Percentiles rank a stretch among this genome's conserved stretches.
Conservation (phyloP, 306 rosid genomes). For the Rosa rugosa region DNA sequence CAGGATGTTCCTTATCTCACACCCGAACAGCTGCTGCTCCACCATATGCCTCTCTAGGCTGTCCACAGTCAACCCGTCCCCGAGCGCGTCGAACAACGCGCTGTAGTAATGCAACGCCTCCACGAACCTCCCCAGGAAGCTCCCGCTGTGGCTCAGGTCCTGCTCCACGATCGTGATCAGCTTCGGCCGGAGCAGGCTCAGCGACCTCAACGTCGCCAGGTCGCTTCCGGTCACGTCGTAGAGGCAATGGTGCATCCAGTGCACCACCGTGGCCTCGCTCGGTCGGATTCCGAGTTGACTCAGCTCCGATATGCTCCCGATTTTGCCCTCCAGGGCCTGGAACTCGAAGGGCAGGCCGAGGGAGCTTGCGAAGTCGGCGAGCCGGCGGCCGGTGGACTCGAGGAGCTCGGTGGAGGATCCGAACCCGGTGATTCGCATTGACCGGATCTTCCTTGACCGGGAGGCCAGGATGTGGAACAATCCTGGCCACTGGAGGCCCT, state of each 20-base stretch:
- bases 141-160: constrained; percentile 87
- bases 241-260: constrained; percentile 98
- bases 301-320: constrained; percentile 64
- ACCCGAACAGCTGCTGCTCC: constrained; percentile 92
- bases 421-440: constrained; percentile 86
- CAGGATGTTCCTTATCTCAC: constrained; percentile 86
- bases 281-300: constrained; percentile 67
- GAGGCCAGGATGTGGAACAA: constrained; percentile 95
- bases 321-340: constrained; percentile 82
- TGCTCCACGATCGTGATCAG: constrained; percentile 84
- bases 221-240: constrained; percentile 95
- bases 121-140: constrained; percentile 84
- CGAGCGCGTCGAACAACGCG: constrained; percentile 99
- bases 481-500: constrained; percentile 99
- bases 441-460: constrained; percentile 71
- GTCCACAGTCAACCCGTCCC: constrained; percentile 68
- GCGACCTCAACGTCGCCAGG: constrained; percentile 59
- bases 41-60: constrained; percentile 79
- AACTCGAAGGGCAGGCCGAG: constrained; percentile 85
- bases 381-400: constrained; percentile 81
- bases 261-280: constrained; percentile 76
- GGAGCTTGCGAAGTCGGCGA: constrained; percentile 84
- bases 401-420: constrained; percentile 84
- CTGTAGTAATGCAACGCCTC: constrained; percentile 98
- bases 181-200: constrained; percentile 64